phyloP scores from a whole-genome alignment of 306 rosid species.

The Citrullus colocynthis region DNA sequence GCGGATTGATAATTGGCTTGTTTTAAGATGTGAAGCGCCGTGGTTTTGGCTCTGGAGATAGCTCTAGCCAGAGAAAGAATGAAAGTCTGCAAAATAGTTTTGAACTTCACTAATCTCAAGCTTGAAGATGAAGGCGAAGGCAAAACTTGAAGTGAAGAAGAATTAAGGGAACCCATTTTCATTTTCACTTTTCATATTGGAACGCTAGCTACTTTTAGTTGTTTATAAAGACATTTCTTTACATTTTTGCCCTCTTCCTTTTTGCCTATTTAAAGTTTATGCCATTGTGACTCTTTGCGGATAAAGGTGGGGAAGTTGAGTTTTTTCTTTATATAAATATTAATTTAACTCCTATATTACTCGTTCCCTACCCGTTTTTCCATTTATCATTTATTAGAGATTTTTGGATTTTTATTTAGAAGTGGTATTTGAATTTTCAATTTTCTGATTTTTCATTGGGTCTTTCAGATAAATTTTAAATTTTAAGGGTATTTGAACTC shows the following conservation, averaged over 20 bases:
- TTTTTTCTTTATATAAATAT: no score
- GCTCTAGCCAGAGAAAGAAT: conserved; percentile 39
- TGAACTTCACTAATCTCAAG: conserved; percentile 33
- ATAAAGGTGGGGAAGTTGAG: background rate
- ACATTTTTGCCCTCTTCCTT: conserved; percentile 41
- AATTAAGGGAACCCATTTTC: conserved; percentile 24
- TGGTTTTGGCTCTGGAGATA: conserved; percentile 41
- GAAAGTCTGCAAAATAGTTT: conserved; percentile 44
- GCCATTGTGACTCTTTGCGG: conserved; percentile 12
- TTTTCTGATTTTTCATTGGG: no score
- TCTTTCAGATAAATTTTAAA: no score
- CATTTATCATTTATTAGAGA: no score
- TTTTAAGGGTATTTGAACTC: no score
- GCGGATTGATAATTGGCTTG: conserved; percentile 13
- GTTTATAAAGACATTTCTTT: conserved; percentile 13
- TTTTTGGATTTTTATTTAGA: no score
- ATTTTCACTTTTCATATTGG: background rate
- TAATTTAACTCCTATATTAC: background rate
- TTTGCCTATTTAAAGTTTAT: conserved; percentile 11
- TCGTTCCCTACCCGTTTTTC: background rate
- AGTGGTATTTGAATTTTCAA: no score
- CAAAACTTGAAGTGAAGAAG: conserved; percentile 32
- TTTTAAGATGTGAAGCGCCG: conserved; percentile 17
- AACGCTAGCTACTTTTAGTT: background rate
- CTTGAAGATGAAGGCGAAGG: conserved; percentile 19